Base-by-base conservation (phyloP, 805 yeast genomes). In the Lachancea fermentati region DNA sequence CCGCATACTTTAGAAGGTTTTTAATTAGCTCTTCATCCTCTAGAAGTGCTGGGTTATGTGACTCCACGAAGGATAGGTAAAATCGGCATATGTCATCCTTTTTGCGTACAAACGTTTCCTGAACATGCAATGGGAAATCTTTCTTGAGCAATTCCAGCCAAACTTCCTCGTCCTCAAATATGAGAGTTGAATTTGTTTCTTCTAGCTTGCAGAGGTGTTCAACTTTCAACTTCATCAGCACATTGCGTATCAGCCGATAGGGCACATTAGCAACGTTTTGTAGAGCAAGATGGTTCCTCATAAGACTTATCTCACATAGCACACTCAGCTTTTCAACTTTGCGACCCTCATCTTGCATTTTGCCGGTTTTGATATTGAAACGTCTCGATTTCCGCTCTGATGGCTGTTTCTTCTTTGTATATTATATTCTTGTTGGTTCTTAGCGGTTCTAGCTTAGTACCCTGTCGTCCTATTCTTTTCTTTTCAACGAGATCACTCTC, bases 161-260 rank as follows among this genome's bases (percentile, higher is more conserved):
- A 2, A 63, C 41, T 8, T 58, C 59, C 34, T 65, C 69, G 47
- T 67, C 71, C 29, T 68, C 71, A 32, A 68, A 54, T 1, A 66
- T 47, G 18, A 62, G 50, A 15, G 48, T 42, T 0, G 62, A 61
- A 41, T 65, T 66, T 2, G 37, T 42, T 16, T 39, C 36, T 41
- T 68, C 72, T 7, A 66, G 37, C 16, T 51, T 55, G 19, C 47
- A 39, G 9, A 68, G 36, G 33, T 66, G 72, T 8, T 56, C 57
- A 6, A 55, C 37, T 12, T 53, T 56, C 11, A 62, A 49, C 36
- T 58, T 57, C 29, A 46, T 39, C 16, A 67, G 46, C 1, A 62
- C 58, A 14, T 53, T 45, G 30, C 49, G 44, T 12, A 68, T 40
- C 26, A 68, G 43, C n/a, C 56, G 32, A 42, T 52, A 65, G 16